phyloP scores from a whole-genome alignment of 1,284 basidiomycete genomes.

The Naganishia liquefaciens region DNA sequence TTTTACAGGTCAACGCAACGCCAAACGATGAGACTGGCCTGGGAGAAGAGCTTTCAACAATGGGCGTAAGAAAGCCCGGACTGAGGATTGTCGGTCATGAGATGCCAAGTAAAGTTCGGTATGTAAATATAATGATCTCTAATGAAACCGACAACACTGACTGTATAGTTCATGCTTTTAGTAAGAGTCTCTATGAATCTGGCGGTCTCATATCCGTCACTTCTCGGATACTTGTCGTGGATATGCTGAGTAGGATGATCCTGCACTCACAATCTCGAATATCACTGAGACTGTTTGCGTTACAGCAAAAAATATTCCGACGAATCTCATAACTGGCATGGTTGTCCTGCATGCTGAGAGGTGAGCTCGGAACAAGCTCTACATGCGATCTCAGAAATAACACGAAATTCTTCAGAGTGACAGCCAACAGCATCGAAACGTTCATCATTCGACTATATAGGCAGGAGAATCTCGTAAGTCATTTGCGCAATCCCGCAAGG shows the following conservation, averaged over 20 bases:
- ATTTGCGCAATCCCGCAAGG: neutral
- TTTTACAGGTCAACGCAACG: slow-evolving; percentile 64
- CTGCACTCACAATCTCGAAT: neutral
- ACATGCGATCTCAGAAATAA: neutral
- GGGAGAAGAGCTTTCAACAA: slow-evolving; percentile 86
- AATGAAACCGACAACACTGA: neutral
- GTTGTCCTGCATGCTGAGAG: slow-evolving; percentile 90
- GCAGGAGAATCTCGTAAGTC: slow-evolving; percentile 68
- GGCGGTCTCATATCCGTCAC: slow-evolving; percentile 92
- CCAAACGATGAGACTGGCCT: slow-evolving; percentile 86
- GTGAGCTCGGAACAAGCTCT: slow-evolving; percentile 53
- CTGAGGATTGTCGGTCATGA: slow-evolving; percentile 83
- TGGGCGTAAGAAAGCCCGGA: slow-evolving; percentile 85
- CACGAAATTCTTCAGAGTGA: slow-evolving; percentile 62
- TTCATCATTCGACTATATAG: slow-evolving; percentile 88
- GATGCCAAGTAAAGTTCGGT: slow-evolving; percentile 77
- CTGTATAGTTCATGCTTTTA: slow-evolving; percentile 46
- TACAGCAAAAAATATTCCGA: slow-evolving; percentile 69
- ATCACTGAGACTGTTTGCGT: neutral
- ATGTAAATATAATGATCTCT: neutral
- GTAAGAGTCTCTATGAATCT: slow-evolving; percentile 78
- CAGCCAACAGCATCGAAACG: slow-evolving; percentile 78
- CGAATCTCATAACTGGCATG: slow-evolving; percentile 83
- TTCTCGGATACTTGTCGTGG: slow-evolving; percentile 89
- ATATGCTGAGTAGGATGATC: slow-evolving; percentile 69